Conservation (phyloP, 345 rosid species). For the Gossypium stocksii region DNA sequence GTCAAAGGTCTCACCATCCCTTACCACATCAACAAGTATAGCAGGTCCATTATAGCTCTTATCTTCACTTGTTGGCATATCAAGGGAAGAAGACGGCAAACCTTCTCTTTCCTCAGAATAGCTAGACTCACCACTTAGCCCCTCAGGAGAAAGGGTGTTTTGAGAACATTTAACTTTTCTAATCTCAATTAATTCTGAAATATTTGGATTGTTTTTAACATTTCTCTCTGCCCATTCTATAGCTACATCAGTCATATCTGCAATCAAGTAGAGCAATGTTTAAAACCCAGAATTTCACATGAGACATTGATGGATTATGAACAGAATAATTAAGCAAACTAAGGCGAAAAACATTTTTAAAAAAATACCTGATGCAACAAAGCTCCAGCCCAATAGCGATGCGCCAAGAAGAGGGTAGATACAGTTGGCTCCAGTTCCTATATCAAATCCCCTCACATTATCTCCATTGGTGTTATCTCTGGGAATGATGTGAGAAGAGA, state of each 20-base stretch:
- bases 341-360: not conserved
- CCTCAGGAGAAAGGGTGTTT: constrained; percentile 15
- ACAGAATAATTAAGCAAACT: not conserved
- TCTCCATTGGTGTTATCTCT: constrained; percentile 19
- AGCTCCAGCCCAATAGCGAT: constrained; percentile 74
- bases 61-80: constrained; percentile 19
- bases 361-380: constrained; percentile 65
- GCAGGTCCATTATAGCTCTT: constrained; percentile 41
- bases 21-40: constrained; percentile 60
- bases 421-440: constrained; percentile 93
- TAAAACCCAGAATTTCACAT: constrained; percentile 3
- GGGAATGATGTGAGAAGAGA: constrained; percentile 55
- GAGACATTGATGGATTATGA: not conserved
- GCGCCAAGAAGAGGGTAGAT: constrained; percentile 94
- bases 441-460: constrained; percentile 77
- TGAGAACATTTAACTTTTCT: constrained; percentile 42
- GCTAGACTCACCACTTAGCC: constrained; percentile 17
- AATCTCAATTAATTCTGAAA: constrained; percentile 65
- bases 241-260: constrained; percentile 84
- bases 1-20: constrained; percentile 68
- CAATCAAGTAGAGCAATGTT: constrained; percentile 24
- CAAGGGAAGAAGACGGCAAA: constrained; percentile 19
- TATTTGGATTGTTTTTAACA: constrained; percentile 56
- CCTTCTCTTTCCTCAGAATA: constrained; percentile 20
- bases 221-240: constrained; percentile 85